Conservation (phyloP, 805 yeast genomes). For the Ascoidea rubescens region DNA sequence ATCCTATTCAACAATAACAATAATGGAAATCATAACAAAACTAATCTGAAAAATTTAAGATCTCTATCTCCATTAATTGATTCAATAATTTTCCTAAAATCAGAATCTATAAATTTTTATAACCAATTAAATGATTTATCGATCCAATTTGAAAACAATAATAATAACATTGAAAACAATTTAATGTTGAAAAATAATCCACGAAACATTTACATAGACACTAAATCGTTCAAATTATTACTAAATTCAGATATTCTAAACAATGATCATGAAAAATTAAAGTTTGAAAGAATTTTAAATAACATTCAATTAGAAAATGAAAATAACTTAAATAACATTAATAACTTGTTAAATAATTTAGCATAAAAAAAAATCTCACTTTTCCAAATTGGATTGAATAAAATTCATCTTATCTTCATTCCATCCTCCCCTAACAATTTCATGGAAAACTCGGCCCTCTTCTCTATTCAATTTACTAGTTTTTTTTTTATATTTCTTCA, state of each 20-base stretch:
- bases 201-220: constrained; percentile 24
- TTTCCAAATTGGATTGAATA: too few relatives aligned
- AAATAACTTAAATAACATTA: too few relatives aligned
- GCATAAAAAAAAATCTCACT: too few relatives aligned
- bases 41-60: background rate
- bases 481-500: too few relatives aligned
- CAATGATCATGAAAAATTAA: background rate
- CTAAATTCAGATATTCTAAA: too few relatives aligned
- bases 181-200: constrained; percentile 17
- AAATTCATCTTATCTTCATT: too few relatives aligned
- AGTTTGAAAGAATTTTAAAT: too few relatives aligned
- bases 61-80: constrained; percentile 32
- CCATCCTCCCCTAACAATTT: too few relatives aligned
- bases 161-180: constrained; percentile 8
- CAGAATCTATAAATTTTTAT: constrained; percentile 23
- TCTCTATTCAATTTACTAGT: too few relatives aligned
- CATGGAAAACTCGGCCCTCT: too few relatives aligned
- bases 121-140: constrained; percentile 12
- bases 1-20: constrained; percentile 1
- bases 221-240: constrained; percentile 20
- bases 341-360: too few relatives aligned
- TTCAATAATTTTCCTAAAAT: constrained; percentile 28
- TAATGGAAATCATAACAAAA: background rate
- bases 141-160: constrained; percentile 2
- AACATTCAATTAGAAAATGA: too few relatives aligned